Conservation (phyloP, 2,329 filamentous ascomycete species). For the Trichoderma arundinaceum region DNA sequence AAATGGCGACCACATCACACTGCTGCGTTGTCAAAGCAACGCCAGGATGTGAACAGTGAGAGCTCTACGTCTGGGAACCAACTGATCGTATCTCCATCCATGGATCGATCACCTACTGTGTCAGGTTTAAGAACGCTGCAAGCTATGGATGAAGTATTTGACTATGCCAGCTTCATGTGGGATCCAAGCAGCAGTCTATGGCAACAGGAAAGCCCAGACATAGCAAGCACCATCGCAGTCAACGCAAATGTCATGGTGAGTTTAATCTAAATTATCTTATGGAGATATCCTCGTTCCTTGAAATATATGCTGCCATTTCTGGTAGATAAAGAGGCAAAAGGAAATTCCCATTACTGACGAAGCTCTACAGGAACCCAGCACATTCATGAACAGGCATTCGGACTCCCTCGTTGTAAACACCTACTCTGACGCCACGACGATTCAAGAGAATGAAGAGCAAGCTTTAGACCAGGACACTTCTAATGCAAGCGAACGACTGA, state of each 20-base stretch:
- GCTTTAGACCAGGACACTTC: not conserved
- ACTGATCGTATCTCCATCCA: constrained; percentile 39
- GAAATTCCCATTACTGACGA: not conserved
- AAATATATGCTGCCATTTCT: not conserved
- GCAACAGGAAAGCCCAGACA: constrained; percentile 32
- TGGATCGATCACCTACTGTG: constrained; percentile 40
- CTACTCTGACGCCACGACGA: not conserved
- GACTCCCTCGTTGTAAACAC: not conserved
- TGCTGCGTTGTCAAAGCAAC: constrained; percentile 28
- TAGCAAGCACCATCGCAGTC: not conserved
- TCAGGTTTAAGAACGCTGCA: constrained; percentile 40
- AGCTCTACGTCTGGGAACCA: constrained; percentile 31
- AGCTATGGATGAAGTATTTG: constrained; percentile 52
- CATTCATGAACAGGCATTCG: not conserved
- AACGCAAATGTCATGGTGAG: constrained; percentile 34
- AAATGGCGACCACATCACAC: constrained; percentile 49
- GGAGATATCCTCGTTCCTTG: too few species aligned
- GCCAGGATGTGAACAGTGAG: constrained; percentile 36
- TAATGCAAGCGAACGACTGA: constrained; percentile 41
- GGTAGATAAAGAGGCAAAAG: not conserved
- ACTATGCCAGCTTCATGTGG: constrained; percentile 58
- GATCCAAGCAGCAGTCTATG: constrained; percentile 44
- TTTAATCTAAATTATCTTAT: not conserved
- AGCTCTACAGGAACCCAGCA: not conserved
- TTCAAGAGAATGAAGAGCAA: not conserved